phyloP scores from a whole-genome alignment of 2,329 filamentous ascomycete species.

The Lasiodiplodia sp. region DNA sequence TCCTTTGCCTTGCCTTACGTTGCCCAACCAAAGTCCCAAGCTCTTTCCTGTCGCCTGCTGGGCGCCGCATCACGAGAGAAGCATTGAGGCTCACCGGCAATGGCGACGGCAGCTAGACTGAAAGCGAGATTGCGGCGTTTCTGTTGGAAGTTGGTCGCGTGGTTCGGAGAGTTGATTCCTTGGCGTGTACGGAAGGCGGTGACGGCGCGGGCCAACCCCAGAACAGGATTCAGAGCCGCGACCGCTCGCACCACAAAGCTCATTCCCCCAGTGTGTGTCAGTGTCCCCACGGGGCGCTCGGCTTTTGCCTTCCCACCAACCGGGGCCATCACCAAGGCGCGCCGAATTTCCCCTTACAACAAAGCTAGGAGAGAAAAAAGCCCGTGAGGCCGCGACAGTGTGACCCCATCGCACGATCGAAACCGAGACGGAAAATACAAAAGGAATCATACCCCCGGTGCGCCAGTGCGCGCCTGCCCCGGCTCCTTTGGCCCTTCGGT shows the following conservation, averaged over 20 bases:
- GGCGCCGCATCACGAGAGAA: neutral
- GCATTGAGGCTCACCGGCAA: neutral
- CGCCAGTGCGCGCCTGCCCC: neutral
- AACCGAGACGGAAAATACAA: neutral
- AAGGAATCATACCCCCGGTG: neutral
- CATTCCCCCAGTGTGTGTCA: neutral
- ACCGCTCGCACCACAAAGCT: neutral
- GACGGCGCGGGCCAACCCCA: neutral
- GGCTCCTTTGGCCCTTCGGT: neutral
- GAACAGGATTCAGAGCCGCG: slow-evolving; percentile 22
- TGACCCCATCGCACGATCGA: neutral
- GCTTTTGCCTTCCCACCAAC: slow-evolving; percentile 11
- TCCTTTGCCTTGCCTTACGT: neutral
- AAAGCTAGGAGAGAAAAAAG: neutral
- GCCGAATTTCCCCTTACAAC: slow-evolving; percentile 6
- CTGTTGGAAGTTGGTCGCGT: neutral
- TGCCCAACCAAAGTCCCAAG: neutral
- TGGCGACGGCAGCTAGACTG: neutral
- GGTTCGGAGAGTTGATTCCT: neutral
- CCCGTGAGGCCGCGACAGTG: neutral
- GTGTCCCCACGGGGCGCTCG: slow-evolving; percentile 26
- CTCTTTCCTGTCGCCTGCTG: neutral
- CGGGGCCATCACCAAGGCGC: slow-evolving; percentile 11
- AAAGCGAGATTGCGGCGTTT: neutral
- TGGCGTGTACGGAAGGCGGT: slow-evolving; percentile 9